Conservation (phyloP, 2,329 filamentous ascomycete genomes). For the Colletotrichum sp. region DNA sequence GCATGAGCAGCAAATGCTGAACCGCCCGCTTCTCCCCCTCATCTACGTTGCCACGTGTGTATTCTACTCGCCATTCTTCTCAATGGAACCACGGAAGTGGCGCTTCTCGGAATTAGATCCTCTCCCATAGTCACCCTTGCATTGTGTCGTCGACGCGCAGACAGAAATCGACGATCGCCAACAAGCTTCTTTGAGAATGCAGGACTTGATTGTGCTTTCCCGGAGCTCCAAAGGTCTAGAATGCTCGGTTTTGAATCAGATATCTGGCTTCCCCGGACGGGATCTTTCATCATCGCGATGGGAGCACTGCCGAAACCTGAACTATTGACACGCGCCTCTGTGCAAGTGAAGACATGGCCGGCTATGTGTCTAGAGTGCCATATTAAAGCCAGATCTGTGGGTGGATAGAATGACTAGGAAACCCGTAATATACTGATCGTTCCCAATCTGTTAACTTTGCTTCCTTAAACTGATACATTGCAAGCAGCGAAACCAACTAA, state of each 20-base stretch:
- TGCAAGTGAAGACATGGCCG: background rate
- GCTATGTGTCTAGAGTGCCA: background rate
- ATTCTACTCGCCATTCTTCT: no score
- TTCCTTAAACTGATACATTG: background rate
- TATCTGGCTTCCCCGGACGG: fast-evolving
- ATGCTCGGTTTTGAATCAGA: fast-evolving
- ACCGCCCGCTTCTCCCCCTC: no score
- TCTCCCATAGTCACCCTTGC: fast-evolving
- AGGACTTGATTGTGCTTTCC: background rate
- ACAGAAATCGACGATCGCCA: no score
- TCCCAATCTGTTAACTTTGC: no score
- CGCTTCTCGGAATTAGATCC: no score
- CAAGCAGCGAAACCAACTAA: background rate
- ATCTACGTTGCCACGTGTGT: no score
- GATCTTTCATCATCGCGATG: fast-evolving
- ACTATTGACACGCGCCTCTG: background rate
- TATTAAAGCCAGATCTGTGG: background rate
- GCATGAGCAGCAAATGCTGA: no score
- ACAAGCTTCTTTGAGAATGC: no score
- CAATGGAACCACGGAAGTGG: no score
- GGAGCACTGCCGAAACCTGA: fast-evolving
- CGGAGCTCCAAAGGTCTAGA: background rate
- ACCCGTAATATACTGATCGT: background rate
- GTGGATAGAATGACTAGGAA: background rate
- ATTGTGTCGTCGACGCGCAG: background rate